Conservation (phyloP, 83 land plant species). For the Larix sibirica region DNA sequence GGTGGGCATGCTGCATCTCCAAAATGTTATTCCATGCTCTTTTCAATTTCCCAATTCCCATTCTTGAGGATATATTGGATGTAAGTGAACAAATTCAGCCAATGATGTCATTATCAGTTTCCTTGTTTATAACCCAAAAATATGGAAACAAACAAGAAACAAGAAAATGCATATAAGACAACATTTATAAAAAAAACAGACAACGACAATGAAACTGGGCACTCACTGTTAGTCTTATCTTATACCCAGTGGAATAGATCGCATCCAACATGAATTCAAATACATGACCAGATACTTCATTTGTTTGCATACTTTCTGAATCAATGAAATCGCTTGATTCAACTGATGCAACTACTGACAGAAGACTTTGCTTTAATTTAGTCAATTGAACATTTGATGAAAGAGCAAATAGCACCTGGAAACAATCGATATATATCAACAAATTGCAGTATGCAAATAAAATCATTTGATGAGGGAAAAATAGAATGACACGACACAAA, state of each 20-base stretch:
- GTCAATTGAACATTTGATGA: slow-evolving; percentile 13
- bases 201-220: neutral
- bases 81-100: too few relatives aligned
- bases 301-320: neutral
- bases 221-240: slow-evolving; percentile 2
- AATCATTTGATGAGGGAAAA: neutral
- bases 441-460: neutral
- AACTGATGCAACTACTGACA: neutral
- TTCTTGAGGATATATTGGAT: too few relatives aligned
- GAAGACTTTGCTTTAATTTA: neutral
- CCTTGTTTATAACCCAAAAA: too few relatives aligned
- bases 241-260: neutral
- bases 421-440: neutral
- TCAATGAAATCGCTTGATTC: neutral
- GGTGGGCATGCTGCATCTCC: too few relatives aligned
- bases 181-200: too few relatives aligned
- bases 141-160: neutral
- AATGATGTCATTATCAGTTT: too few relatives aligned
- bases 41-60: too few relatives aligned
- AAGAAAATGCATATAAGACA: neutral
- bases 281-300: neutral
- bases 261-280: neutral
- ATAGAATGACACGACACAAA: too few relatives aligned
- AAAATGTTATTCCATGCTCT: too few relatives aligned
- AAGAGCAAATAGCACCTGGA: slow-evolving; percentile 10